Conservation (phyloP, 2,329 filamentous ascomycete species). For the Purpureocillium takamizusanense region DNA sequence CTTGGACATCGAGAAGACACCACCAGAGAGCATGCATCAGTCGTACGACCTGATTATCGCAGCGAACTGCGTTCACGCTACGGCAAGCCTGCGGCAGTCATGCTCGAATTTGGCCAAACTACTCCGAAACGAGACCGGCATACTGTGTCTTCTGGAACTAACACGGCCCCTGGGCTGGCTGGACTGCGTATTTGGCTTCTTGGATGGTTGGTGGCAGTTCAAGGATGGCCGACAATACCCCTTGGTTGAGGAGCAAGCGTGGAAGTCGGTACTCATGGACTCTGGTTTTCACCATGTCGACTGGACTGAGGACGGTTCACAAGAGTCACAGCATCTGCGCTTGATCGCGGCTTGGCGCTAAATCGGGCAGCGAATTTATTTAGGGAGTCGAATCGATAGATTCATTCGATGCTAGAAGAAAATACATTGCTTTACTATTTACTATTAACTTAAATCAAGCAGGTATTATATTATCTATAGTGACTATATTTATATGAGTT, state of each 20-base stretch:
- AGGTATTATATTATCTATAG: no score
- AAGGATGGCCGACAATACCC: slow-evolving; percentile 17
- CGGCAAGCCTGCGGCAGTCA: slow-evolving; percentile 12
- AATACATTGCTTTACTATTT: no score
- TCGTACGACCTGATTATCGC: slow-evolving; percentile 22
- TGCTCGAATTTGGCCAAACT: slow-evolving; percentile 12
- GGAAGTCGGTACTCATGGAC: slow-evolving; percentile 11
- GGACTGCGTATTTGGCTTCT: slow-evolving; percentile 21
- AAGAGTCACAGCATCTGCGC: slow-evolving; percentile 14
- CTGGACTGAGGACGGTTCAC: slow-evolving; percentile 14
- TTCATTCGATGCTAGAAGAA: no score
- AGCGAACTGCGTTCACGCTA: slow-evolving; percentile 28
- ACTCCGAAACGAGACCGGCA: slow-evolving; percentile 19
- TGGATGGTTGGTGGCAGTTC: slow-evolving; percentile 27
- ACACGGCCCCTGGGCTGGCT: slow-evolving; percentile 16
- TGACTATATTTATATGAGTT: no score
- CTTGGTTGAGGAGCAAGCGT: slow-evolving; percentile 9
- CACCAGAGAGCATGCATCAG: slow-evolving; percentile 6
- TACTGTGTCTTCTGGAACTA: slow-evolving; percentile 20
- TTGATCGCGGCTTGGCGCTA: slow-evolving; percentile 16
- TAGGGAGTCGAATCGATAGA: no score
- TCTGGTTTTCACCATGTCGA: slow-evolving; percentile 14
- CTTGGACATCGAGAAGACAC: slow-evolving; percentile 19
- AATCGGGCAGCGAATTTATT: no score
- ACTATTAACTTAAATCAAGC: no score